Conservation (phyloP, 257 asterid genomes). For the Fraxinus quadrangulata region DNA sequence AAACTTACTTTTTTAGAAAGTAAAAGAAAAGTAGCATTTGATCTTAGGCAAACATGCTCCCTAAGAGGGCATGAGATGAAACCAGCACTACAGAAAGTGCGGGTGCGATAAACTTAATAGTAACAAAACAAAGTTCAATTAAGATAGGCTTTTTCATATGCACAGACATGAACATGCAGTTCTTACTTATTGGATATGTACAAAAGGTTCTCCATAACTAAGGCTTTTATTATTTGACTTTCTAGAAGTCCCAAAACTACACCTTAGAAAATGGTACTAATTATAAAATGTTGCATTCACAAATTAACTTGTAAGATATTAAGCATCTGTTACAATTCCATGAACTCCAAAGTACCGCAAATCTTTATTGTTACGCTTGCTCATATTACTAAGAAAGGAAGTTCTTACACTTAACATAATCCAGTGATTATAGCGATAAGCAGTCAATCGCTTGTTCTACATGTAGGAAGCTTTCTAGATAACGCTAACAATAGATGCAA, state of each 20-base stretch:
- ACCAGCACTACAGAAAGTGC: not conserved
- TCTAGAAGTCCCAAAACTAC: not conserved
- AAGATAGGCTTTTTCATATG: not conserved
- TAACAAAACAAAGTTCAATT: not conserved
- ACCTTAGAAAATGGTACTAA: not conserved
- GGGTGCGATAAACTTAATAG: not conserved
- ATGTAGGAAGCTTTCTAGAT: not conserved
- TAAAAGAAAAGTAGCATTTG: not conserved
- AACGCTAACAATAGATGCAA: not conserved
- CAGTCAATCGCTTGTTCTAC: not conserved
- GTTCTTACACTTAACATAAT: not conserved
- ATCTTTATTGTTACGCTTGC: not conserved
- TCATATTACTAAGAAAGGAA: not conserved
- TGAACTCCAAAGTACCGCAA: not conserved
- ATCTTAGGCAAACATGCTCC: not conserved
- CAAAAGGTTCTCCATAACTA: not conserved
- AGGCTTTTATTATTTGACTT: not conserved
- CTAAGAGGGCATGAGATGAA: not conserved
- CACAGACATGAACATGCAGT: not conserved
- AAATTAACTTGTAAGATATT: not conserved
- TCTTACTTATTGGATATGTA: not conserved
- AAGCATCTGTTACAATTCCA: not conserved
- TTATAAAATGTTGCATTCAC: not conserved
- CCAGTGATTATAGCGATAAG: not conserved
- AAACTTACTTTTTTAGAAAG: not conserved